These are phyloP conservation scores for Harrya chromipes DNA, from an alignment of 768 basidiomycete species.

Conservation along the genomic window DNA sequence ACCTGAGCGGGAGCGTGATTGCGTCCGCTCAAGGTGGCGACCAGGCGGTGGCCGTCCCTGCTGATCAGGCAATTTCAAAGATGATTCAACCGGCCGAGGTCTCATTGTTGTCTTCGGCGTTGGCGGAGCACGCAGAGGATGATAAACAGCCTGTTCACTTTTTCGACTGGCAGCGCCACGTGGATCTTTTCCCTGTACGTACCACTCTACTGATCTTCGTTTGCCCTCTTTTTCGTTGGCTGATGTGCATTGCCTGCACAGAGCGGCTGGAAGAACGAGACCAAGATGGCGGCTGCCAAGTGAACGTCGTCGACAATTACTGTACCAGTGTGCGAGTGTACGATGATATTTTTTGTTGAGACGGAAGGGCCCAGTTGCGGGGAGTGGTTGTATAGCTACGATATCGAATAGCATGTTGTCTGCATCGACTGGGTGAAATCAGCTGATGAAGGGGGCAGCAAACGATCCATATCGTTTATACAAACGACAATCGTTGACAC, in stretches of 20 bases:
- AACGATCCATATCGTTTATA: no score
- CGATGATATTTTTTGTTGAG: no score
- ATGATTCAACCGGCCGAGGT: conserved; percentile 21
- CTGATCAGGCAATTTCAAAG: background rate
- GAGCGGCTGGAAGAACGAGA: conserved; percentile 5
- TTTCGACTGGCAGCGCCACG: conserved; percentile 23
- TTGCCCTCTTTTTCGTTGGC: background rate
- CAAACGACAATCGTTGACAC: no score
- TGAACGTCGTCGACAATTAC: background rate
- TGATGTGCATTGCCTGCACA: background rate
- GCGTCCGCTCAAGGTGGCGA: conserved; percentile 19
- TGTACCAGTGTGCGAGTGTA: no score
- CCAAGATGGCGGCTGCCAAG: background rate
- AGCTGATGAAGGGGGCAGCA: no score
- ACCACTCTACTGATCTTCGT: no score
- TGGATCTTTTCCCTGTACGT: conserved; percentile 21
- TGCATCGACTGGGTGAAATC: no score
- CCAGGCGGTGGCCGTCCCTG: background rate
- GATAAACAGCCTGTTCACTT: conserved; percentile 16
- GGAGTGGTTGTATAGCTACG: no score
- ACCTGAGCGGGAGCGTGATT: conserved; percentile 11
- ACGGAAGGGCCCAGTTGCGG: no score
- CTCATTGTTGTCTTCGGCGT: conserved; percentile 19
- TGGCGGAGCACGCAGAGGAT: conserved; percentile 18
- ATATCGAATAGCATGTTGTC: no score